Conservation (phyloP, 306 rosid genomes). For the Castanea crenata region DNA sequence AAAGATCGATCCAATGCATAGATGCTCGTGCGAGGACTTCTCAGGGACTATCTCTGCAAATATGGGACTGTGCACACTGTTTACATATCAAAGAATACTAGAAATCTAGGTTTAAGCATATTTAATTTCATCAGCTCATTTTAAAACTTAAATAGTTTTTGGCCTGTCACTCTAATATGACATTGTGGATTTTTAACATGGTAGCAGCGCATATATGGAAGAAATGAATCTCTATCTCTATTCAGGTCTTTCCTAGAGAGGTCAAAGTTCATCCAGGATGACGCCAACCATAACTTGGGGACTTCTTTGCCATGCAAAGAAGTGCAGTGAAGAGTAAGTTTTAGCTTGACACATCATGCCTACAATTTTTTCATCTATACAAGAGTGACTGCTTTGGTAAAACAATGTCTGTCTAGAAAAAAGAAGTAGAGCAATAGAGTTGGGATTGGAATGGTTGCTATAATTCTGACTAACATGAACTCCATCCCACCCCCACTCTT, state of each 20-base stretch:
- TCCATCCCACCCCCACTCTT: too few species aligned
- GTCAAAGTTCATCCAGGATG: background rate
- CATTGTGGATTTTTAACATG: background rate
- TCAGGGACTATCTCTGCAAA: constrained; percentile 95
- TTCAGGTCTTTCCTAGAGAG: background rate
- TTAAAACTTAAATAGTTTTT: background rate
- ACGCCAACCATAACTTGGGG: background rate
- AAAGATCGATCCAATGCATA: constrained; percentile 79
- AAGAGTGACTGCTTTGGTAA: too few species aligned
- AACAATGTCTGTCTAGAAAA: too few species aligned
- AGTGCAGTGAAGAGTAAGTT: background rate
- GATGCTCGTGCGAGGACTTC: constrained; percentile 74
- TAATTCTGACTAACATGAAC: too few species aligned
- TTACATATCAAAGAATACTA: constrained; percentile 15
- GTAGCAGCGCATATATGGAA: background rate
- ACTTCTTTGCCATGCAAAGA: background rate
- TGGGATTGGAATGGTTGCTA: too few species aligned
- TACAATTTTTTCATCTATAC: too few species aligned
- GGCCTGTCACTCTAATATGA: background rate
- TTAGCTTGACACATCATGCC: too few species aligned
- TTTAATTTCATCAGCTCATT: background rate
- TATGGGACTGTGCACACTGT: constrained; percentile 66
- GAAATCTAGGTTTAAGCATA: background rate
- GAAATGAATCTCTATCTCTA: background rate
- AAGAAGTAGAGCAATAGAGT: too few species aligned